Evolutionary conservation across 163 green algal genomes (phyloP), one percentile per base, ranked within the genome.

Genomic region (Scenedesmus sp.): DNA sequence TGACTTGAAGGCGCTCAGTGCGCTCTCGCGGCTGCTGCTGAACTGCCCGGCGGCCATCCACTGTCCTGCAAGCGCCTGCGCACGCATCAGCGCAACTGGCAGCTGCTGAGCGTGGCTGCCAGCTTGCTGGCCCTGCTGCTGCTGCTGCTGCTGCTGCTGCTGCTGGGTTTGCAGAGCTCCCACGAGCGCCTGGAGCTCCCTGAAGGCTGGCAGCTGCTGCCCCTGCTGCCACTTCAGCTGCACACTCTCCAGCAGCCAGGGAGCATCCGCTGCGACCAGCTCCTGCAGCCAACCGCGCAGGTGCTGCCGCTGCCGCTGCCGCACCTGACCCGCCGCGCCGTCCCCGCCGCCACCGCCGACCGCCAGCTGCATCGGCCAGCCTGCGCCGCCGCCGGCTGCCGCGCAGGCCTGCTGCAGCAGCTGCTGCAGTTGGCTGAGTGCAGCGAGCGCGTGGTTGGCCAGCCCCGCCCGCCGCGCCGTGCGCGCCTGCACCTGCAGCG

Each of bases 31-130:
- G 43, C 59, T 83, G 40, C 44, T 70, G 59, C 59, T 89, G 85
- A 89, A 89, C 83, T 91, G 88, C 51, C 86, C 88, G 56, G 87
- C 88, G 5, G 88, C 92, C 33, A 81, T 90, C 92, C 92, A 94
- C 26, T 81, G 24, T 7, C 89, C 92, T 4, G 81, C 80, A 26
- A 93, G 89, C 6, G 44, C 72, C 15, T 84, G 44, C 7, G 85
- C 85, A 44, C 53, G 44, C 85, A 90, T 90, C 33, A 90, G 72
- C 1, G 85, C 85, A 13, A 82, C 22, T 43, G 59, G 42, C 22
- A 16, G 70, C 73, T 78, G 81, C 72, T 61, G 42, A 15, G 3
- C 42, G n/a, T 10, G 1, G 6, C 65, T 40, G 7, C 30, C 18
- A 16, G 16, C 65, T 40, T 76, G 65, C 65, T 76, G 65, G 37